These are phyloP conservation scores for Gastrolobium villosum DNA, from an alignment of 306 rosid species.

Conservation along the genomic window DNA sequence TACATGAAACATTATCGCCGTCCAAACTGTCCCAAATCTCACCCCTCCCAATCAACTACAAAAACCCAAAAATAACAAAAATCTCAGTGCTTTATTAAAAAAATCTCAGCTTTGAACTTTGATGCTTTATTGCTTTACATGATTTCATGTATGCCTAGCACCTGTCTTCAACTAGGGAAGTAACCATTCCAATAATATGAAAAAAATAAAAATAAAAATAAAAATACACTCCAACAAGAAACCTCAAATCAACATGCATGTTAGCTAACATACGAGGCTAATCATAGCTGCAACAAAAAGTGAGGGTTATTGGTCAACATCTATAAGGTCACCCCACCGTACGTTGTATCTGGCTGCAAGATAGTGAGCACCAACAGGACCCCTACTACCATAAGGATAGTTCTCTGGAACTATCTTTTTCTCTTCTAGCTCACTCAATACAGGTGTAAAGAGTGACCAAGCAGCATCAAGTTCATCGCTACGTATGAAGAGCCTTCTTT, in stretches of 20 bases:
- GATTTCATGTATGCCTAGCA: slow-evolving; percentile 43
- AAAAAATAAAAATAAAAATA: not conserved
- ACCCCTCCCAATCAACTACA: not conserved
- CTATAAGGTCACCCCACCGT: slow-evolving; percentile 85
- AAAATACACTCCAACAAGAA: slow-evolving; percentile 14
- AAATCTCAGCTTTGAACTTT: slow-evolving; percentile 1
- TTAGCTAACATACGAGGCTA: slow-evolving; percentile 35
- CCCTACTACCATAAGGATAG: slow-evolving; percentile 91
- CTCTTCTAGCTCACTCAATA: slow-evolving; percentile 77
- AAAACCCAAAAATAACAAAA: slow-evolving; percentile 9
- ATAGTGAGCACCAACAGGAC: slow-evolving; percentile 94
- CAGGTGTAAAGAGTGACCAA: slow-evolving; percentile 90
- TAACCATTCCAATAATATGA: slow-evolving; percentile 33
- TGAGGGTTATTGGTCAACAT: slow-evolving; percentile 53
- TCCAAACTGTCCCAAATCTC: not conserved
- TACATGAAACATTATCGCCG: slow-evolving; percentile 4
- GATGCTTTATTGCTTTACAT: slow-evolving; percentile 47
- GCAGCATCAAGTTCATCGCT: slow-evolving; percentile 92
- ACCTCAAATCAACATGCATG: slow-evolving; percentile 30
- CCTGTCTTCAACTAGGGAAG: slow-evolving; percentile 32
- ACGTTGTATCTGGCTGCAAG: slow-evolving; percentile 85
- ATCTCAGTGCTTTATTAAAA: slow-evolving; percentile 44
- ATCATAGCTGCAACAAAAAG: slow-evolving; percentile 30
- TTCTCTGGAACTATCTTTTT: slow-evolving; percentile 82
- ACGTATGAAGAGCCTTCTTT: slow-evolving; percentile 89